A percentile compares a stretch with the other conserved stretches of the same genome.
phyloP scores from a whole-genome alignment of 257 asterid species.

The Nicotiana noctiflora region DNA sequence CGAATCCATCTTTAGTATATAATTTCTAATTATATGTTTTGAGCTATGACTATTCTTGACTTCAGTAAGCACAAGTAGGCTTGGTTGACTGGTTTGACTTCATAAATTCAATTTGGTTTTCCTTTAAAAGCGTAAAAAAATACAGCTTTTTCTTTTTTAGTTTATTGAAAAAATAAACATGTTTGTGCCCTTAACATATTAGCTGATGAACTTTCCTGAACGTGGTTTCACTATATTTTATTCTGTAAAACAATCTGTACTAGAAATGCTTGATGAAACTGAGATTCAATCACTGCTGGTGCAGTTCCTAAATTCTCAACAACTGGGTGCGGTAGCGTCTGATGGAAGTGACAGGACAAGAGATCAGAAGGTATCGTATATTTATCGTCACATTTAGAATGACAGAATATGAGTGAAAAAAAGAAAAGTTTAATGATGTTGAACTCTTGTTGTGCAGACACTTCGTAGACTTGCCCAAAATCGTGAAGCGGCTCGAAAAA shows the following conservation, averaged over 20 bases:
- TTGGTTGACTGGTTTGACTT: not conserved
- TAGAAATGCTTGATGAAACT: not conserved
- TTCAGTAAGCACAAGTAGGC: not conserved
- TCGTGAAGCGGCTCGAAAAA: conserved; percentile 98
- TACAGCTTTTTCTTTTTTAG: no score
- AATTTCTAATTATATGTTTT: not conserved
- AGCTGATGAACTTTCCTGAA: not conserved
- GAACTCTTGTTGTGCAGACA: conserved; percentile 30
- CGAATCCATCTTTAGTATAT: not conserved
- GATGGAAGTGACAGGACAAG: conserved; percentile 96
- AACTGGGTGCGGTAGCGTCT: conserved; percentile 49
- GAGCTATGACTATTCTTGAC: not conserved
- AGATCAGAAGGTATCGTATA: conserved; percentile 73
- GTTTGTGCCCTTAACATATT: not conserved
- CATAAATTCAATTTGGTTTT: not conserved
- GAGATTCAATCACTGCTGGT: conserved; percentile 5
- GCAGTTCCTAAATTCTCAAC: conserved; percentile 57
- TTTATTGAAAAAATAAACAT: no score
- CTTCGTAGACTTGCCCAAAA: conserved; percentile 98
- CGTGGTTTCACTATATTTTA: not conserved
- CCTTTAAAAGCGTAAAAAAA: no score
- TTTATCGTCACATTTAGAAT: not conserved
- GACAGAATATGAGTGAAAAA: not conserved
- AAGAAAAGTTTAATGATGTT: conserved; percentile 7
- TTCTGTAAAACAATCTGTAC: not conserved